phyloP scores from a whole-genome alignment of 2,329 filamentous ascomycete genomes.

The Epichloe coenophiala region DNA sequence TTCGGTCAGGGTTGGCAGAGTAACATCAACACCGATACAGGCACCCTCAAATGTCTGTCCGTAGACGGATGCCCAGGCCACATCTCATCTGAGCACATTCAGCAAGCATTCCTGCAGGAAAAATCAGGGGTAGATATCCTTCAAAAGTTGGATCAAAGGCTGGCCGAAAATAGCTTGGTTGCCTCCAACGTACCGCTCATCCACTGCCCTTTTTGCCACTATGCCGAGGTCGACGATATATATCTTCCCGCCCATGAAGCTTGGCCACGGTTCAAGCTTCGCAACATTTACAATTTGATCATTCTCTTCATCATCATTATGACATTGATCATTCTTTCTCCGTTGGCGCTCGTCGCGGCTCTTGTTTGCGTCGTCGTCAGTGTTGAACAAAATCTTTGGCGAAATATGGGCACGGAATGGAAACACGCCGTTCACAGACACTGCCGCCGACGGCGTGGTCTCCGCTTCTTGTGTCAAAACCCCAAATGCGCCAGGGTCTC shows the following conservation, averaged over 20 bases:
- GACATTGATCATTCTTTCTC: conserved; percentile 41
- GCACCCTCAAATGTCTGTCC: conserved; percentile 74
- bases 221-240: conserved; percentile 75
- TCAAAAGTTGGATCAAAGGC: conserved; percentile 62
- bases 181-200: conserved; percentile 63
- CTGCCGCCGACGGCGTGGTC: conserved; percentile 55
- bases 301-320: conserved; percentile 40
- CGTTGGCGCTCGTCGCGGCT: conserved; percentile 34
- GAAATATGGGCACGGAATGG: conserved; percentile 33
- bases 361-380: conserved; percentile 30
- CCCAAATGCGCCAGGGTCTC: conserved; percentile 55
- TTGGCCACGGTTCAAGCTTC: conserved; percentile 41
- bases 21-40: conserved; percentile 58
- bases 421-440: conserved; percentile 50
- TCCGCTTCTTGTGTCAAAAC: conserved; percentile 65
- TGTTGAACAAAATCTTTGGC: conserved; percentile 28
- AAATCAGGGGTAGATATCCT: conserved; percentile 59
- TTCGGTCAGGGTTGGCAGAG: conserved; percentile 88
- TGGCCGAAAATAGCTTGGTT: conserved; percentile 62
- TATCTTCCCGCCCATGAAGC: conserved; percentile 46
- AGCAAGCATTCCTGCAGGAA: conserved; percentile 56
- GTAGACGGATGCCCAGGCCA: conserved; percentile 65
- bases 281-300: conserved; percentile 32
- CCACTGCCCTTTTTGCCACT: conserved; percentile 80
- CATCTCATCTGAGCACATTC: conserved; percentile 55